Conservation (phyloP, 805 yeast genomes). For the Metschnikowia sp. region DNA sequence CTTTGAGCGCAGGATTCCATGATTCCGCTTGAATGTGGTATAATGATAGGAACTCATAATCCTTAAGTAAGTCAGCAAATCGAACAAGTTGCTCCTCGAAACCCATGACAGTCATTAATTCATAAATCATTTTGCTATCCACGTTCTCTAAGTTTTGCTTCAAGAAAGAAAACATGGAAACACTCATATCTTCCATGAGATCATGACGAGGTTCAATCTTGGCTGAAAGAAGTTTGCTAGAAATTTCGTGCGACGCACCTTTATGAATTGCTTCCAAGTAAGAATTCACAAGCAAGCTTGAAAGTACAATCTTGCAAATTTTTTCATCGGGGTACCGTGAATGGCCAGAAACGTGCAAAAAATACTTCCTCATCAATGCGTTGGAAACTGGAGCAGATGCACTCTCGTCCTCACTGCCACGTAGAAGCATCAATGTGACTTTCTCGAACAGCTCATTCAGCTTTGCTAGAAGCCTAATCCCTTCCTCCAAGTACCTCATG, state of each 20-base stretch:
- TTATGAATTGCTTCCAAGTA: slow-evolving; percentile 41
- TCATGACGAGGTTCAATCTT: background rate
- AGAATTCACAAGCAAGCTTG: slow-evolving; percentile 65
- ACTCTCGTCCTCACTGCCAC: slow-evolving; percentile 6
- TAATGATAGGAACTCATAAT: slow-evolving; percentile 63
- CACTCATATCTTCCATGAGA: background rate
- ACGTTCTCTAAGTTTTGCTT: slow-evolving; percentile 42
- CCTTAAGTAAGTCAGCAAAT: slow-evolving; percentile 66
- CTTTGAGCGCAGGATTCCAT: slow-evolving; percentile 71
- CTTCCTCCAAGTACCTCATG: slow-evolving; percentile 19
- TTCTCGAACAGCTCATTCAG: slow-evolving; percentile 69
- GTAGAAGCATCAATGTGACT: slow-evolving; percentile 52
- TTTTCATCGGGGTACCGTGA: slow-evolving; percentile 25
- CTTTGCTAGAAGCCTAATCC: slow-evolving; percentile 47
- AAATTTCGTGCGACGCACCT: background rate
- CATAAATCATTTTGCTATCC: slow-evolving; percentile 69
- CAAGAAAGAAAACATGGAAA: slow-evolving; percentile 44
- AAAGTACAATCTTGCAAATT: slow-evolving; percentile 43
- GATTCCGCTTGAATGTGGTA: slow-evolving; percentile 66
- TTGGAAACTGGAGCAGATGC: slow-evolving; percentile 15
- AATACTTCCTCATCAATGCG: slow-evolving; percentile 32
- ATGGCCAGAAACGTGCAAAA: slow-evolving; percentile 27
- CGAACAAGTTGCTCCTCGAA: slow-evolving; percentile 58
- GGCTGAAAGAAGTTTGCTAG: no score
- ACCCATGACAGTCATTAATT: slow-evolving; percentile 66